Evolutionary conservation across 1,139 yeast genomes (phyloP).

Genomic region (Suhomyces bolitotheri): DNA sequence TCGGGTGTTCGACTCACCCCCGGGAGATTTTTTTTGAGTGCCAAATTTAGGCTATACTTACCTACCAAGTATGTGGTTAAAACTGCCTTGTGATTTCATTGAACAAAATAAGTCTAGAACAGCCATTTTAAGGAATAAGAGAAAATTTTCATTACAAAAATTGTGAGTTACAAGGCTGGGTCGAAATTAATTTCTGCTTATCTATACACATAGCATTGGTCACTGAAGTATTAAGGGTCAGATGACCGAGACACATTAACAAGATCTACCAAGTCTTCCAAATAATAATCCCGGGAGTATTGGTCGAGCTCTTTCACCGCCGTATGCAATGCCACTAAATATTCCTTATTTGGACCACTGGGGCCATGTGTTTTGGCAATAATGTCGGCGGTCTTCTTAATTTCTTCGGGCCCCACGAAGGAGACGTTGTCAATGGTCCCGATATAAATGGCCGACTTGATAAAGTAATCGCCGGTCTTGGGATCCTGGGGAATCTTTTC

Average conservation of each 20-base stretch:
- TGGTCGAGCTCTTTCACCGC: conserved; percentile 54
- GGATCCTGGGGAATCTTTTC: conserved; percentile 22
- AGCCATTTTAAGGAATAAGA: too few relatives aligned
- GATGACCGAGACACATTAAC: too few relatives aligned
- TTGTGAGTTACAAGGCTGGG: too few relatives aligned
- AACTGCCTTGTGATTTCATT: too few relatives aligned
- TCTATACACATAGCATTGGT: too few relatives aligned
- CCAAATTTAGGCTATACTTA: too few relatives aligned
- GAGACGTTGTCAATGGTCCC: conserved; percentile 82
- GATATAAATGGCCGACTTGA: conserved; percentile 73
- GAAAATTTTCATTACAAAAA: too few relatives aligned
- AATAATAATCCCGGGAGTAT: conserved; percentile 35
- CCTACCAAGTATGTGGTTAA: too few relatives aligned
- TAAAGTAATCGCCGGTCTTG: conserved; percentile 37
- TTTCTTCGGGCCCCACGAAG: conserved; percentile 77
- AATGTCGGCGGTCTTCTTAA: conserved; percentile 56
- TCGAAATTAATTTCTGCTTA: too few relatives aligned
- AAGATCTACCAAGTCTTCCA: conserved; percentile 35
- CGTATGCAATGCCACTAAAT: conserved; percentile 53
- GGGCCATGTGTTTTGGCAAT: conserved; percentile 68
- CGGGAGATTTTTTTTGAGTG: conserved; percentile 66
- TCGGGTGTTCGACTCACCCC: conserved; percentile 88
- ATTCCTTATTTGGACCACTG: conserved; percentile 78
- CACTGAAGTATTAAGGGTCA: too few relatives aligned
- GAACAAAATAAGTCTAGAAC: too few relatives aligned